Evolutionary conservation across 2,329 filamentous ascomycete genomes (phyloP).

Genomic region (Microthyrium microscopicum): DNA sequence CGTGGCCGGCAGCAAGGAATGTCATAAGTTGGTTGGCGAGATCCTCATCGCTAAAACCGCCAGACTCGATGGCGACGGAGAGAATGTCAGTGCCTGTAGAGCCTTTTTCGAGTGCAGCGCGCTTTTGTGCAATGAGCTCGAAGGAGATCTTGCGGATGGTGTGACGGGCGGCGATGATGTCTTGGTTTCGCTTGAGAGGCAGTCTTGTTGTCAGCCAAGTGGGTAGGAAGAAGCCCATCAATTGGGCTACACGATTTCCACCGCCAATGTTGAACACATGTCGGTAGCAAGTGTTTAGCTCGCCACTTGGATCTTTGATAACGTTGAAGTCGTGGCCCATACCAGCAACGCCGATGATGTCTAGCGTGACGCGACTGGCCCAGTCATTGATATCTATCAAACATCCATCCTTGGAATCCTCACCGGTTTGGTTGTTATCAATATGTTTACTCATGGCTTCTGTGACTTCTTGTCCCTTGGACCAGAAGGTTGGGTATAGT

Average conservation of each 20-base stretch:
- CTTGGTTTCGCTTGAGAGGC: slow-evolving; percentile 51
- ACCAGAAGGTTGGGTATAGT: slow-evolving; percentile 32
- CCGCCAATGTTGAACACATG: slow-evolving; percentile 32
- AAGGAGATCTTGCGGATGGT: slow-evolving; percentile 42
- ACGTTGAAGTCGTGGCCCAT: slow-evolving; percentile 40
- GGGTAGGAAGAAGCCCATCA: slow-evolving; percentile 48
- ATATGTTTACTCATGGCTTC: slow-evolving; percentile 17
- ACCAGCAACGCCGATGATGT: slow-evolving; percentile 41
- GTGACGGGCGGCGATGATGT: slow-evolving; percentile 19
- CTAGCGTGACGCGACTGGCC: slow-evolving; percentile 35
- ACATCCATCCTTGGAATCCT: slow-evolving; percentile 9
- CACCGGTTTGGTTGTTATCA: slow-evolving; percentile 10
- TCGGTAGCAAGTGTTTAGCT: slow-evolving; percentile 35
- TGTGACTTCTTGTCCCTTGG: slow-evolving; percentile 27
- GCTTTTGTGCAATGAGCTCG: slow-evolving; percentile 56
- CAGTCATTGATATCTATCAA: slow-evolving; percentile 29
- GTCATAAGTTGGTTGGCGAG: slow-evolving; percentile 86
- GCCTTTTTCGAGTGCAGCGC: slow-evolving; percentile 32
- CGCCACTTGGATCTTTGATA: slow-evolving; percentile 32
- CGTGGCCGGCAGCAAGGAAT: slow-evolving; percentile 56
- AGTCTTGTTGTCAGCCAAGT: slow-evolving; percentile 42
- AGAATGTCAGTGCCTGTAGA: slow-evolving; percentile 53
- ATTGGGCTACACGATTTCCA: slow-evolving; percentile 29
- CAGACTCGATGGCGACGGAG: slow-evolving; percentile 61
- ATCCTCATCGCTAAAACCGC: slow-evolving; percentile 59